These are phyloP conservation scores for Vigna angularis DNA, from an alignment of 306 rosid species.

Conservation along the genomic window DNA sequence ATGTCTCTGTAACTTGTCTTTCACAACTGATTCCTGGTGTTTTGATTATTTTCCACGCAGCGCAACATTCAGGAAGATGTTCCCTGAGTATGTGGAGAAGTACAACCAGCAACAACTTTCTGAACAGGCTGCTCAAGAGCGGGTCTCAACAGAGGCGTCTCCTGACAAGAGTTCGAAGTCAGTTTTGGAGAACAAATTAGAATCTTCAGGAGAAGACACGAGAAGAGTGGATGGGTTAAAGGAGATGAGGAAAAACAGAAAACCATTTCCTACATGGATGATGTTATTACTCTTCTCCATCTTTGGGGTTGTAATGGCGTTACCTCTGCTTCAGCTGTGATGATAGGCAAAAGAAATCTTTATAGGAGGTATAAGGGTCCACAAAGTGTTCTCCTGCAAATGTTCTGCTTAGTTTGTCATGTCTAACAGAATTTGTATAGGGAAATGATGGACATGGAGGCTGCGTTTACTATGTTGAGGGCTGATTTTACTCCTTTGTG, in stretches of 20 bases:
- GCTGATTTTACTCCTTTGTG: conserved; percentile 54
- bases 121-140: conserved; percentile 63
- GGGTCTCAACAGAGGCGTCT: conserved; percentile 46
- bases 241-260: conserved; percentile 56
- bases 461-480: conserved; percentile 42
- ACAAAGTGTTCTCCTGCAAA: conserved; percentile 43
- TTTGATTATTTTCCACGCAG: conserved; percentile 54
- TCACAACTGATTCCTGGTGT: conserved; percentile 28
- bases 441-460: conserved; percentile 54
- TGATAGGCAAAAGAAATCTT: conserved; percentile 26
- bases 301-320: conserved; percentile 92
- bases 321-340: conserved; percentile 93
- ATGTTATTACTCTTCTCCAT: conserved; percentile 83
- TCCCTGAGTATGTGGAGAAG: conserved; percentile 92
- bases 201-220: conserved; percentile 56
- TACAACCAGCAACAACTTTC: conserved; percentile 72
- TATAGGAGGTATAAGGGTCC: conserved; percentile 36
- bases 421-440: conserved; percentile 66
- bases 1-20: conserved; percentile 27
- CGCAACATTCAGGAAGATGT: conserved; percentile 83
- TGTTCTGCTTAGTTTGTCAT: conserved; percentile 53
- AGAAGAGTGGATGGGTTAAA: conserved; percentile 54
- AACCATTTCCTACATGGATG: conserved; percentile 90
- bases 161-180: conserved; percentile 55
- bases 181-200: conserved; percentile 48